Conservation (phyloP, 768 basidiomycete species). For the Trametes sanguinea region DNA sequence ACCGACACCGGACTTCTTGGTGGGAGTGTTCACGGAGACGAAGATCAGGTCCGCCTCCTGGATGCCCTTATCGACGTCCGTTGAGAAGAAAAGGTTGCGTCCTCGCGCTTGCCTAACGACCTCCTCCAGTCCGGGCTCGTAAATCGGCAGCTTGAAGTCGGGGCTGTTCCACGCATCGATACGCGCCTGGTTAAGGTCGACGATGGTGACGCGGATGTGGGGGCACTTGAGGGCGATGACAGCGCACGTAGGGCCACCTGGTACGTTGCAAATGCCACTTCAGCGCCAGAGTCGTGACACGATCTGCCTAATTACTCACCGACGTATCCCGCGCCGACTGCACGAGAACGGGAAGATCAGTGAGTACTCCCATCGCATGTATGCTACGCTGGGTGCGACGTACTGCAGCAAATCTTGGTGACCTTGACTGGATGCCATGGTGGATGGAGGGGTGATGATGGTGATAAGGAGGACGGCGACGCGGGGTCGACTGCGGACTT, state of each 20-base stretch:
- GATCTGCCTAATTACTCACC: slow-evolving; percentile 49
- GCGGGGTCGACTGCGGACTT: slow-evolving; percentile 6
- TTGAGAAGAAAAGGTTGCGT: slow-evolving; percentile 96
- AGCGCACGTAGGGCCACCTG: slow-evolving; percentile 93
- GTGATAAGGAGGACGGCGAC: slow-evolving; percentile 15
- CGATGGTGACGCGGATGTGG: slow-evolving; percentile 93
- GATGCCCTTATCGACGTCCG: slow-evolving; percentile 91
- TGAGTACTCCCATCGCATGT: slow-evolving; percentile 23
- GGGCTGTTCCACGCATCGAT: slow-evolving; percentile 96
- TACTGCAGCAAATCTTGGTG: slow-evolving; percentile 87
- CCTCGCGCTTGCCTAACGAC: slow-evolving; percentile 88
- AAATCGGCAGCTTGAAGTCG: slow-evolving; percentile 88
- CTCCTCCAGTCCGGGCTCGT: slow-evolving; percentile 93
- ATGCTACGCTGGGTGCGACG: slow-evolving; percentile 37
- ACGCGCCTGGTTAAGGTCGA: slow-evolving; percentile 93
- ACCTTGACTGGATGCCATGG: slow-evolving; percentile 63
- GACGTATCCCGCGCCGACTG: slow-evolving; percentile 92
- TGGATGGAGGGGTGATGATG: slow-evolving; percentile 20
- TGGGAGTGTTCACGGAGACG: slow-evolving; percentile 98
- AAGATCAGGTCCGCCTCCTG: slow-evolving; percentile 97
- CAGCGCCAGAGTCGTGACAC: not conserved
- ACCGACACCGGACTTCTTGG: slow-evolving; percentile 97
- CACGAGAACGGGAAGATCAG: slow-evolving; percentile 1
- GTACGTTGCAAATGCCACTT: not conserved
- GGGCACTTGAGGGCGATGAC: slow-evolving; percentile 94